A percentile compares a stretch with the other conserved stretches of the same genome.
Evolutionary conservation across 331 rosid species (phyloP).

Genomic region (Acacia pycnantha): DNA sequence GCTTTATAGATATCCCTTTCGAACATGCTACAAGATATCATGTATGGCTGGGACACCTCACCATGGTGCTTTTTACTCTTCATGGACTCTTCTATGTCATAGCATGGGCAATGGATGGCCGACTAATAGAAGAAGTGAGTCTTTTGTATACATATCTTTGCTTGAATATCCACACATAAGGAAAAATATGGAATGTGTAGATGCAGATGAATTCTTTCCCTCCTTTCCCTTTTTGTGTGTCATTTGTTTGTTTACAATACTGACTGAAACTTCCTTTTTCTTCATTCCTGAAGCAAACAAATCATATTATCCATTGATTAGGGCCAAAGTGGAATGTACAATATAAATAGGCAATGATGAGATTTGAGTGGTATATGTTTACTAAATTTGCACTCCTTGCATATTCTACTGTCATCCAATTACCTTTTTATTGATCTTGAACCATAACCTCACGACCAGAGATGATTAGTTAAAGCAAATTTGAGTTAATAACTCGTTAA

Average conservation of each 20-base stretch:
- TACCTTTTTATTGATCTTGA: not conserved
- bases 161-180: conserved; percentile 2
- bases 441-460: not conserved
- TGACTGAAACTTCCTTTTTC: not conserved
- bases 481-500: not conserved
- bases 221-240: not conserved
- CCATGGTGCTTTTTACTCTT: conserved; percentile 76
- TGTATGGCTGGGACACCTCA: conserved; percentile 97
- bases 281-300: not conserved
- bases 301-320: not conserved
- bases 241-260: not conserved
- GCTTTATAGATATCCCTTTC: conserved; percentile 73
- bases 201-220: not conserved
- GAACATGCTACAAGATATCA: conserved; percentile 92
- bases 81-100: conserved; percentile 67
- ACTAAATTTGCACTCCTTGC: not conserved
- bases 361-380: not conserved
- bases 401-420: not conserved
- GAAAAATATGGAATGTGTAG: not conserved
- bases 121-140: conserved; percentile 55
- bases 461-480: not conserved
- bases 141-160: conserved; percentile 29
- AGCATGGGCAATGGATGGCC: conserved; percentile 69
- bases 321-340: not conserved
- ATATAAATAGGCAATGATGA: not conserved